phyloP scores from a whole-genome alignment of 108 stramenopile genomes.

The Nannochloropsis gaditana region DNA sequence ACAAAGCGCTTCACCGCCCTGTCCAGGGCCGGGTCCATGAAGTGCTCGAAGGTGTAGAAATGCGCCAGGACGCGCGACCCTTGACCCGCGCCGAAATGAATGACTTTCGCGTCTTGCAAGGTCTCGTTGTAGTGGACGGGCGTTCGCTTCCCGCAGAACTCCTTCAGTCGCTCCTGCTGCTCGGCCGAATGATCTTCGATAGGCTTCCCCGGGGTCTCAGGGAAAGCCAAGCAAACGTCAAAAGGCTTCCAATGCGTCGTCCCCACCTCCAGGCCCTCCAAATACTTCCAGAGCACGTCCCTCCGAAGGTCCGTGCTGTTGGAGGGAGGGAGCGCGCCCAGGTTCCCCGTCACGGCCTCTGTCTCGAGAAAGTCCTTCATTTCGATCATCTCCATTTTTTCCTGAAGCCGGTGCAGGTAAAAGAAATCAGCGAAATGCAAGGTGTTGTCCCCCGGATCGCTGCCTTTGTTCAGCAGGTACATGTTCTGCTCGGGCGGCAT shows the following conservation, averaged over 20 bases:
- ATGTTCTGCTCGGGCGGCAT: slow-evolving; percentile 71
- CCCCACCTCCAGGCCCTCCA: neutral
- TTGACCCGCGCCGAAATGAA: slow-evolving; percentile 31
- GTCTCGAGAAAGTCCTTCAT: slow-evolving; percentile 74
- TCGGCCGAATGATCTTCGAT: neutral
- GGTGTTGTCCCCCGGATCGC: slow-evolving; percentile 39
- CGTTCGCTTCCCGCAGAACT: neutral
- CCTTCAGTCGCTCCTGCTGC: neutral
- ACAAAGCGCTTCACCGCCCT: slow-evolving; percentile 46
- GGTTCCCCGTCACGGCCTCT: slow-evolving; percentile 38
- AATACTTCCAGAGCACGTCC: neutral
- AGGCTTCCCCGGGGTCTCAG: neutral
- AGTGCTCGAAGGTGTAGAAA: slow-evolving; percentile 49
- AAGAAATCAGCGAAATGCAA: slow-evolving; percentile 75
- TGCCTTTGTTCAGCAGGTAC: slow-evolving; percentile 65
- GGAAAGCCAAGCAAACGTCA: neutral
- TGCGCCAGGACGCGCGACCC: slow-evolving; percentile 41
- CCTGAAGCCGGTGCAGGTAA: slow-evolving; percentile 47
- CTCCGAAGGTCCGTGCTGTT: neutral
- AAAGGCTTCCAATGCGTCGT: neutral
- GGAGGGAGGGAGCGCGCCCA: neutral
- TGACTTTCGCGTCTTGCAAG: slow-evolving; percentile 2
- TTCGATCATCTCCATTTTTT: slow-evolving; percentile 67
- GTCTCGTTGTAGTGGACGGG: neutral
- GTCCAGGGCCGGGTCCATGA: slow-evolving; percentile 44